Conservation (phyloP, 306 rosid species). For the Argentina anserina region DNA sequence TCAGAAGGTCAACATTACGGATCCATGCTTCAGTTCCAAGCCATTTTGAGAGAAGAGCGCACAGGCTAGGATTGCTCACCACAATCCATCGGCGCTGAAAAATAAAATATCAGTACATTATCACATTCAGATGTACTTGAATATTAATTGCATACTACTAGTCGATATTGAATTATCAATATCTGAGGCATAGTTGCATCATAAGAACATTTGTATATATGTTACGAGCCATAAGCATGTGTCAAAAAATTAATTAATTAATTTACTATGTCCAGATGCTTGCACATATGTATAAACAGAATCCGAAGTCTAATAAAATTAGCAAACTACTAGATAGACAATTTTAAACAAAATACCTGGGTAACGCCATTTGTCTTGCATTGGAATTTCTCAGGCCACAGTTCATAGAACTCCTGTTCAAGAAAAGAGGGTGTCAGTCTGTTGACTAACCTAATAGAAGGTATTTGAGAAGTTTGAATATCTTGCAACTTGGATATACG, state of each 20-base stretch:
- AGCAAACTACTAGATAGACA: neutral
- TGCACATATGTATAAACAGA: neutral
- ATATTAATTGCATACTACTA: constrained; percentile 7
- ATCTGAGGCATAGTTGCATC: neutral
- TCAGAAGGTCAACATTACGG: constrained; percentile 58
- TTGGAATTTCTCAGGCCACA: constrained; percentile 76
- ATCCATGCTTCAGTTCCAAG: constrained; percentile 78
- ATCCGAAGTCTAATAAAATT: neutral
- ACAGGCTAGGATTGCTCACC: constrained; percentile 69
- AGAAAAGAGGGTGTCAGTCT: constrained; percentile 21
- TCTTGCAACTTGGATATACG: neutral
- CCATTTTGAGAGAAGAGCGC: constrained; percentile 67
- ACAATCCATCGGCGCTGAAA: constrained; percentile 79
- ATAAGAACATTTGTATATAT: neutral
- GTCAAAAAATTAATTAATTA: neutral
- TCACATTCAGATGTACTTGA: constrained; percentile 14
- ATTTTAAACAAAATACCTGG: constrained; percentile 42
- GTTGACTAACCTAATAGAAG: neutral
- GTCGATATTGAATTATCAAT: neutral
- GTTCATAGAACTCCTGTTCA: constrained; percentile 68
- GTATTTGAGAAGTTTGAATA: neutral
- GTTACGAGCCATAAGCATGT: neutral
- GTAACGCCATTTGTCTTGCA: constrained; percentile 74
- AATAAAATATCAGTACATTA: constrained; percentile 32
- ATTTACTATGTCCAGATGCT: neutral